phyloP scores from a whole-genome alignment of 225 moss, liverwort and hornwort species.

The Pleurozium schreberi region DNA sequence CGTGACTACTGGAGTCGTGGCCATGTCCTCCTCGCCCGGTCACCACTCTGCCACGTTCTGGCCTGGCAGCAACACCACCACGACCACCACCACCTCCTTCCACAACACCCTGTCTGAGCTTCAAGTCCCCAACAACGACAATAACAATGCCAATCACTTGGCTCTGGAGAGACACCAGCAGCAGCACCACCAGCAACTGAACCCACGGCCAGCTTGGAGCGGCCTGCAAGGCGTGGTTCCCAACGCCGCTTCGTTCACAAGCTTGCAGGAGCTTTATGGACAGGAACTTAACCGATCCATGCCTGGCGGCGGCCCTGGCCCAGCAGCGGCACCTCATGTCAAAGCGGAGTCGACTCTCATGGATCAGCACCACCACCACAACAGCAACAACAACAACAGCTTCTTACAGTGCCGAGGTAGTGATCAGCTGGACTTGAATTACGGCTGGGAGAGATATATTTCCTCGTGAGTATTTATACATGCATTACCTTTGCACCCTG shows the following conservation, averaged over 20 bases:
- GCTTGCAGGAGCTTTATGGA: slow-evolving; percentile 26
- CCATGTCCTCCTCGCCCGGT: not conserved
- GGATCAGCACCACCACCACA: not conserved
- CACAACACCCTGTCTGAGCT: slow-evolving; percentile 7
- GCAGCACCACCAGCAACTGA: not conserved
- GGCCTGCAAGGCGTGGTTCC: slow-evolving; percentile 1
- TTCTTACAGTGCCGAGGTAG: slow-evolving; percentile 23
- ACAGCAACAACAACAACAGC: not conserved
- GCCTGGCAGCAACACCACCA: not conserved
- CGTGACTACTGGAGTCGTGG: slow-evolving; percentile 5
- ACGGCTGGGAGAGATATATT: slow-evolving; percentile 48
- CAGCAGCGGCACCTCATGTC: not conserved
- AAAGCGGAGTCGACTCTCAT: slow-evolving; percentile 16
- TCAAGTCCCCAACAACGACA: slow-evolving; percentile 9
- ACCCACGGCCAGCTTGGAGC: slow-evolving; percentile 16
- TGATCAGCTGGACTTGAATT: slow-evolving; percentile 35
- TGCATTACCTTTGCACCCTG: not conserved
- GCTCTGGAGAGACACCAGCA: slow-evolving; percentile 23
- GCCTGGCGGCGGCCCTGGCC: not conserved
- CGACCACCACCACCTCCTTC: slow-evolving; percentile 5
- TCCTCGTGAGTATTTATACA: slow-evolving; percentile 18
- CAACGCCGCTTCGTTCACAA: slow-evolving; percentile 4
- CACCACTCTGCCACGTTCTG: slow-evolving; percentile 1
- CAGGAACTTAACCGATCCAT: slow-evolving; percentile 1
- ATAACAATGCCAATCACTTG: slow-evolving; percentile 17